A percentile compares a stretch with the other conserved stretches of the same genome.
These are phyloP conservation scores for Elsinoe australis DNA, from an alignment of 2,329 filamentous ascomycete species.

Conservation along the genomic window DNA sequence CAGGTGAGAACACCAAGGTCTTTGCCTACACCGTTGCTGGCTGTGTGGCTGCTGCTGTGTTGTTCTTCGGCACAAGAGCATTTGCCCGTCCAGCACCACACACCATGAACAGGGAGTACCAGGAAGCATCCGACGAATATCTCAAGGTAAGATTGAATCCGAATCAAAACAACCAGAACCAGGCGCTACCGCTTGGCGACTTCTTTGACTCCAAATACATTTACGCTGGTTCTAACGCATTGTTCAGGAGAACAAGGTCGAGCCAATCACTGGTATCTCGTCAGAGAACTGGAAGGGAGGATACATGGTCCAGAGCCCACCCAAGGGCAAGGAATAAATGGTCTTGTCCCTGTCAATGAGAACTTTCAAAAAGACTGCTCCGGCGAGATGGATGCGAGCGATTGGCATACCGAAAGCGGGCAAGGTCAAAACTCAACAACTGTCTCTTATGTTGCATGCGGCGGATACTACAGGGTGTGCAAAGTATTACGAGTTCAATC, in stretches of 20 bases:
- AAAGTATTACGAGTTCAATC: constrained; percentile 7
- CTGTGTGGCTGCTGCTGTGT: constrained; percentile 54
- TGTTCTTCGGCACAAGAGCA: constrained; percentile 66
- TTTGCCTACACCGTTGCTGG: constrained; percentile 64
- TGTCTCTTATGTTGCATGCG: constrained; percentile 5
- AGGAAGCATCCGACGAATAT: constrained; percentile 91
- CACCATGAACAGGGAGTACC: constrained; percentile 96
- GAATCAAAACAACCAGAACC: neutral
- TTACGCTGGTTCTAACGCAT: constrained; percentile 20
- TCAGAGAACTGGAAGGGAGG: constrained; percentile 70
- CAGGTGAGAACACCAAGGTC: constrained; percentile 77
- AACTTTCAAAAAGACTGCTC: neutral
- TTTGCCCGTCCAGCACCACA: constrained; percentile 65
- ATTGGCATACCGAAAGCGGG: neutral
- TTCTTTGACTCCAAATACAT: neutral
- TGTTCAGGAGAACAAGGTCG: constrained; percentile 76
- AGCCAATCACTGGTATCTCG: constrained; percentile 77
- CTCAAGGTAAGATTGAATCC: constrained; percentile 67
- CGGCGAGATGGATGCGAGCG: neutral
- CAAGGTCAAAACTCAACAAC: too few relatives aligned
- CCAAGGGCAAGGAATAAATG: constrained; percentile 21
- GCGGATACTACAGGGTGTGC: neutral
- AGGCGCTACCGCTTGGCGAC: too few relatives aligned
- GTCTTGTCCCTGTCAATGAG: neutral
- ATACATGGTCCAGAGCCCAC: constrained; percentile 57